Evolutionary conservation across 148 eudicot species (phyloP), one percentile per base, ranked within the genome.

Genomic region (Persicaria tinctoria): DNA sequence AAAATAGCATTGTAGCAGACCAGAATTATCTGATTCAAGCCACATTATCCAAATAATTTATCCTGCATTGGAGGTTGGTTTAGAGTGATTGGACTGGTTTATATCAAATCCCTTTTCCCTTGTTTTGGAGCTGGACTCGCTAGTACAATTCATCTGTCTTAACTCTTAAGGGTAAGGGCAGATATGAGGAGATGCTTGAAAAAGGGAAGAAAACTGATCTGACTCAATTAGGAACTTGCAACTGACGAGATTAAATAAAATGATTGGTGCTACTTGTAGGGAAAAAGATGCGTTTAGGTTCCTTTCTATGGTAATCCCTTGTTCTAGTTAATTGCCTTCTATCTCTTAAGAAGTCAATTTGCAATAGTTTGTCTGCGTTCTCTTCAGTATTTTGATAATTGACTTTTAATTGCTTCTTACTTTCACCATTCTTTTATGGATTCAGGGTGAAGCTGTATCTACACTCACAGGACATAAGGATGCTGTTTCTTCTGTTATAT

Each of bases 401-500:
- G 46, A 13, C 70, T 7, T 12, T n/a, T 11, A 38, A 12, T 13
- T 66, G 46, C 70, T 66, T 27, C 79, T 51, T 2, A 70, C 63
- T 68, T 69, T 10, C 8, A 72, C 6, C 46, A 47, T 54, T 32
- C 68, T 27, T 23, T 23, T 75, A 48, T 77, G 68, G 74, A 73
- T 73, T 78, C 85, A 95, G 98, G 97, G 86, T 56, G 93, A 83
- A 79, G 89, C 97, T 75, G 82, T 79, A 76, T 85, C 97, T 73
- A 85, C 98, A 59, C 78, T 95, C 18, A 88, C 87, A 55, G 97
- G 97, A 46, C 98, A 95, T 76, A 92, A 93, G 51, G 92, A 95
- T 71, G 87, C 93, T 75, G 98, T 95, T 44, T 89, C 97, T 75
- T 86, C 92, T 74, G 97, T 92, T 49, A 84, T 84, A 78, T 95